These are phyloP conservation scores for Alternaria novae-zelandiae DNA, from an alignment of 2,329 filamentous ascomycete species.

Conservation along the genomic window DNA sequence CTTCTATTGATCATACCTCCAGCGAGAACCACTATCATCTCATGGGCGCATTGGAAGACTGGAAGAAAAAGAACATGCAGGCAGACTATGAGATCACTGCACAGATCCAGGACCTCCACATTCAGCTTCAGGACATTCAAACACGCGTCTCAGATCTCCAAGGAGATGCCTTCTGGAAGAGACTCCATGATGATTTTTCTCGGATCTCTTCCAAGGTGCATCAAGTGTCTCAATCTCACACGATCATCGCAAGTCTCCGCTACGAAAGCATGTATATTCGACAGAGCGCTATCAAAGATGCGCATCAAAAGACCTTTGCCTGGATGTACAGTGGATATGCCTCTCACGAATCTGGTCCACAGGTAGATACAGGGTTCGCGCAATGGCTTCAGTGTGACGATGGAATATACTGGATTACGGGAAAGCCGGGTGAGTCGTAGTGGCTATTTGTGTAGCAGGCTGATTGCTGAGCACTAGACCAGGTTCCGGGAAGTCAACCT, in stretches of 20 bases:
- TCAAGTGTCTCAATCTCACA: neutral
- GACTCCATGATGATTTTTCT: fast-evolving
- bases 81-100: fast-evolving
- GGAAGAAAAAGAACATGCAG: neutral
- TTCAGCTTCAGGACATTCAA: neutral
- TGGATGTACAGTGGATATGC: no score
- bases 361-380: neutral
- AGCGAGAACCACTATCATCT: neutral
- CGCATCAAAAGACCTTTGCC: neutral
- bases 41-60: fast-evolving
- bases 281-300: neutral
- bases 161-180: neutral
- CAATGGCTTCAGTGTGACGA: slow-evolving; percentile 16
- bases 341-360: no score
- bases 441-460: no score
- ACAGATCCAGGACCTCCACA: fast-evolving
- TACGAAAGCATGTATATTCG: neutral
- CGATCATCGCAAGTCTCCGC: neutral
- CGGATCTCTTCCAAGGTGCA: neutral
- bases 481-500: slow-evolving; percentile 53
- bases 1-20: no score
- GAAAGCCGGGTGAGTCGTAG: slow-evolving; percentile 47
- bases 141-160: fast-evolving
- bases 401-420: slow-evolving; percentile 46
- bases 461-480: no score